phyloP scores from a whole-genome alignment of 2,329 filamentous ascomycete species.

The Penicillium verrucosum region DNA sequence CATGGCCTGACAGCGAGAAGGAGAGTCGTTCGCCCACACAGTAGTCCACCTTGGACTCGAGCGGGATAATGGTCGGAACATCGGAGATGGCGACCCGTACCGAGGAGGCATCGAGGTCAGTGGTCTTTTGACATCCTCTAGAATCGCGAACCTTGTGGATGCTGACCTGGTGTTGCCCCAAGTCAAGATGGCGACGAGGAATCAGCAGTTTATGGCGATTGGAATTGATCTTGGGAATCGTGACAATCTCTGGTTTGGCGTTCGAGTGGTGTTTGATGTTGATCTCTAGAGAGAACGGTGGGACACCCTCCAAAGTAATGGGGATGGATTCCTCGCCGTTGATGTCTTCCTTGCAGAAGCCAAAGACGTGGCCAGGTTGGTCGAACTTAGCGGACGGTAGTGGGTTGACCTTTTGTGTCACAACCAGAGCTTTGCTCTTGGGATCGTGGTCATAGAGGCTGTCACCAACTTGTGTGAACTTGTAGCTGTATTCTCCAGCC shows the following conservation, averaged over 20 bases:
- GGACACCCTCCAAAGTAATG: slow-evolving; percentile 74
- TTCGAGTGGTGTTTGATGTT: slow-evolving; percentile 89
- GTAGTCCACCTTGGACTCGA: slow-evolving; percentile 81
- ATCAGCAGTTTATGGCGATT: slow-evolving; percentile 77
- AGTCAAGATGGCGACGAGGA: slow-evolving; percentile 75
- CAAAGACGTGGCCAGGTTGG: slow-evolving; percentile 88
- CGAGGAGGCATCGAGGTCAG: slow-evolving; percentile 66
- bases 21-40: slow-evolving; percentile 94
- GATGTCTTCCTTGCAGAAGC: slow-evolving; percentile 85
- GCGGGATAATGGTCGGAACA: slow-evolving; percentile 81
- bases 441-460: slow-evolving; percentile 76
- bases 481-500: slow-evolving; percentile 81
- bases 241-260: slow-evolving; percentile 73
- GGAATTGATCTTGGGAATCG: slow-evolving; percentile 72
- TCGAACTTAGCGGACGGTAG: slow-evolving; percentile 78
- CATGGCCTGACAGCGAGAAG: slow-evolving; percentile 84
- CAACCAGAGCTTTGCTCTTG: slow-evolving; percentile 62
- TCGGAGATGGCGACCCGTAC: slow-evolving; percentile 92
- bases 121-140: slow-evolving; percentile 77
- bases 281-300: slow-evolving; percentile 87
- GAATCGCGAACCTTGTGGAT: slow-evolving; percentile 88
- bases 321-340: slow-evolving; percentile 83
- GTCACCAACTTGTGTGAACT: slow-evolving; percentile 78
- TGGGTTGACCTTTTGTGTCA: slow-evolving; percentile 81
- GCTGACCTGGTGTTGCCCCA: slow-evolving; percentile 84